Conservation (phyloP, 2,329 filamentous ascomycete genomes). For the Aspergillus jensenii region DNA sequence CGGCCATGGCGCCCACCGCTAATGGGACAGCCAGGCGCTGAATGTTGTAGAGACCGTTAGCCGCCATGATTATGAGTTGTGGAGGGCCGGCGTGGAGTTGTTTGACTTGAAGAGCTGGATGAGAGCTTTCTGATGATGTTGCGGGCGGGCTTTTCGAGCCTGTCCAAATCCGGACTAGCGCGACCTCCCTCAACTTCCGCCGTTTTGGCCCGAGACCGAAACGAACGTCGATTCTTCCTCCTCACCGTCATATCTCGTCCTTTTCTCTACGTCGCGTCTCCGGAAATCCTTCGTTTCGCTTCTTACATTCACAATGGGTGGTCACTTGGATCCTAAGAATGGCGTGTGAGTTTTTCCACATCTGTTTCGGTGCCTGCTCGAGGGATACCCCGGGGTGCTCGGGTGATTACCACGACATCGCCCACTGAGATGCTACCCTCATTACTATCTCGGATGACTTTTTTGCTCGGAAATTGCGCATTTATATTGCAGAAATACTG, state of each 20-base stretch:
- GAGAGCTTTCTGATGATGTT: constrained; percentile 32
- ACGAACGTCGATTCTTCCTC: constrained; percentile 25
- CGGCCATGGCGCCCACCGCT: constrained; percentile 65
- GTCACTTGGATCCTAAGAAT: constrained; percentile 42
- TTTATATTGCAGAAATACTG: constrained; percentile 17
- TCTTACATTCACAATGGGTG: constrained; percentile 37
- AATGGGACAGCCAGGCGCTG: constrained; percentile 65
- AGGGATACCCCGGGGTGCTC: neutral
- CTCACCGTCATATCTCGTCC: constrained; percentile 17
- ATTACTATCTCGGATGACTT: neutral
- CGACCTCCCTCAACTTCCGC: constrained; percentile 29
- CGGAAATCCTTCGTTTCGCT: constrained; percentile 14
- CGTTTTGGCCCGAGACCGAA: constrained; percentile 25
- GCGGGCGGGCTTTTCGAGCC: constrained; percentile 32
- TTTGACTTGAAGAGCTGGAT: constrained; percentile 4
- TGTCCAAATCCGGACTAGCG: constrained; percentile 39
- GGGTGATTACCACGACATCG: constrained; percentile 12
- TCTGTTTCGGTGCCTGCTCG: neutral
- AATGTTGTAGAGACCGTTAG: constrained; percentile 36
- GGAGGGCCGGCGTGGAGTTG: constrained; percentile 15
- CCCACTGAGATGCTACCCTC: neutral
- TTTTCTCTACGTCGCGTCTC: constrained; percentile 14
- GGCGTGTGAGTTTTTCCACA: constrained; percentile 40
- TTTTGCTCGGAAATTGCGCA: neutral
- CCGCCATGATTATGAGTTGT: constrained; percentile 46